These are phyloP conservation scores for Boletus sensibilis DNA, from an alignment of 768 basidiomycete genomes.

Conservation along the genomic window DNA sequence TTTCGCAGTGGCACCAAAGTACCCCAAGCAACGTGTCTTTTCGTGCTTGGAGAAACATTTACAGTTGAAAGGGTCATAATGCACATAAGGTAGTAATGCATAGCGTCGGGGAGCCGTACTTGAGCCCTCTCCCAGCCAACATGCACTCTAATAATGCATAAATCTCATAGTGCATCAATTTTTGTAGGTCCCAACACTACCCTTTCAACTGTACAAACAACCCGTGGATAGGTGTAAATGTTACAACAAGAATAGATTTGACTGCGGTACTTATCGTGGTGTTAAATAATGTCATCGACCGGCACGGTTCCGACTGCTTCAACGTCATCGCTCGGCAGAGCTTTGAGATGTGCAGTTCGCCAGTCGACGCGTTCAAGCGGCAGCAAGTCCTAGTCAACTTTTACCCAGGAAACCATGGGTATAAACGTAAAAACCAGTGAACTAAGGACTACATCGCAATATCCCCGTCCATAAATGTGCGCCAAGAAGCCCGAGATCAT, in stretches of 20 bases:
- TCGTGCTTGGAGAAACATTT: conserved; percentile 56
- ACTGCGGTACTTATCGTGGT: no score
- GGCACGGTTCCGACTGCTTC: neutral
- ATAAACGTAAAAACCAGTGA: conserved; percentile 6
- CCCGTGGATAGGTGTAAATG: neutral
- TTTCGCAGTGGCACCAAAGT: conserved; percentile 52
- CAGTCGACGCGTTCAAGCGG: conserved; percentile 22
- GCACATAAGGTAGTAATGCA: no score
- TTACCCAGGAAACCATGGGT: neutral
- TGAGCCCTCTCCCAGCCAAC: no score
- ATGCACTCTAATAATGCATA: no score
- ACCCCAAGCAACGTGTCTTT: conserved; percentile 58
- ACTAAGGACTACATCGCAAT: neutral
- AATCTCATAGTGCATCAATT: no score
- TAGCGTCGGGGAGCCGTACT: no score
- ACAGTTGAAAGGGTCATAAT: no score
- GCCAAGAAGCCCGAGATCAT: conserved; percentile 23
- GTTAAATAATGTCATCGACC: no score
- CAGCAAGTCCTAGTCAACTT: neutral
- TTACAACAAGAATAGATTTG: no score
- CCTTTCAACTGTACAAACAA: no score
- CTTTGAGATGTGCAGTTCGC: no score
- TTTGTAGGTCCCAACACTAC: no score
- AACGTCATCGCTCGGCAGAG: neutral
- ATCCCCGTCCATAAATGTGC: conserved; percentile 12